phyloP scores from a whole-genome alignment of 257 asterid genomes.

The Nicotiana obtusifolia region DNA sequence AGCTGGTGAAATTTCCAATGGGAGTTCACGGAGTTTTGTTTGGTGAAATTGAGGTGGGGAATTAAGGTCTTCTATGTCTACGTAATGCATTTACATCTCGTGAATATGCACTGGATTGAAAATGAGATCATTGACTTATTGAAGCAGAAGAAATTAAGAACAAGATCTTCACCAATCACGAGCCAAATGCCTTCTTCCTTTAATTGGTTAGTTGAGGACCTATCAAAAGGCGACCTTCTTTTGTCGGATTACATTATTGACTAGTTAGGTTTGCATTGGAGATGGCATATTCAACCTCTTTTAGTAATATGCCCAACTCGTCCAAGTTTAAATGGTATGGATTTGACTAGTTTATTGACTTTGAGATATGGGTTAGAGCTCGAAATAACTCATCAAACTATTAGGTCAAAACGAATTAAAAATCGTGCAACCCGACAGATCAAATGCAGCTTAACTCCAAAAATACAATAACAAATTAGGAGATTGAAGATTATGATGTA shows the following conservation, averaged over 20 bases:
- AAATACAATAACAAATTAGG: neutral
- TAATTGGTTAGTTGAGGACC: conserved; percentile 23
- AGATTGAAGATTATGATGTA: neutral
- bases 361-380: too few species aligned
- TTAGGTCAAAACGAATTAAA: neutral
- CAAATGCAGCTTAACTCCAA: neutral
- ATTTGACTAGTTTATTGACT: too few species aligned
- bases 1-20: neutral
- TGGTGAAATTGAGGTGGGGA: conserved; percentile 27
- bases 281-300: too few species aligned
- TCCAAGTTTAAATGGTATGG: too few species aligned
- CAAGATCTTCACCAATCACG: conserved; percentile 36
- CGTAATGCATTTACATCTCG: conserved; percentile 12
- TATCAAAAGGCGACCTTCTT: neutral
- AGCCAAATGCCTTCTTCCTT: conserved; percentile 9
- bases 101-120: conserved; percentile 10
- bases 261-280: too few species aligned
- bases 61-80: neutral
- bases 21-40: conserved; percentile 38
- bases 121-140: neutral
- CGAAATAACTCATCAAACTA: too few species aligned
- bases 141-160: neutral
- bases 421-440: neutral
- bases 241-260: neutral
- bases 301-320: too few species aligned